phyloP scores from a whole-genome alignment of 2,329 filamentous ascomycete genomes.

The Torrubiella hemipterigena region DNA sequence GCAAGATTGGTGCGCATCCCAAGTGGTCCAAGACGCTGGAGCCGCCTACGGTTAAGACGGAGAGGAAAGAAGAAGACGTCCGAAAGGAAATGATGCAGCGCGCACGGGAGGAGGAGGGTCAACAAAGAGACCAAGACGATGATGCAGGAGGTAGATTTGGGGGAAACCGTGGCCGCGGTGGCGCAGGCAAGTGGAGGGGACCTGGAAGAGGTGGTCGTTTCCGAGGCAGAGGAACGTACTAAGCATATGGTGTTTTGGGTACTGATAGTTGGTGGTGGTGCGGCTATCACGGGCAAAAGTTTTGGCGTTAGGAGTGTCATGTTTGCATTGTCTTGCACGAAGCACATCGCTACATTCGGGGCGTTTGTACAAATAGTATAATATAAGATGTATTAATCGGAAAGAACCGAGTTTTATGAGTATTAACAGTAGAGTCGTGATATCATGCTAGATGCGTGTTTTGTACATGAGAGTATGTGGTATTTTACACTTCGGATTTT shows the following conservation, averaged over 20 bases:
- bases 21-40: slow-evolving; percentile 68
- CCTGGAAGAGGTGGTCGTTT: slow-evolving; percentile 19
- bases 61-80: slow-evolving; percentile 41
- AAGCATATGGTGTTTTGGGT: too few species aligned
- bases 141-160: slow-evolving; percentile 18
- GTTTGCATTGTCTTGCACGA: too few species aligned
- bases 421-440: slow-evolving; percentile 16
- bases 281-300: too few species aligned
- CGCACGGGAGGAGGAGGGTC: slow-evolving; percentile 26
- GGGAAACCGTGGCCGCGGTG: slow-evolving; percentile 16
- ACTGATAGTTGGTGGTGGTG: too few species aligned
- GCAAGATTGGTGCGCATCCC: slow-evolving; percentile 72
- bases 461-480: too few species aligned
- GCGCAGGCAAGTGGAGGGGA: slow-evolving; percentile 26
- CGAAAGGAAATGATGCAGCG: slow-evolving; percentile 16
- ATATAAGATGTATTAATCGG: slow-evolving; percentile 4
- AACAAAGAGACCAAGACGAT: slow-evolving; percentile 19
- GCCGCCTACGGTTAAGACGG: slow-evolving; percentile 59
- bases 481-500: too few species aligned
- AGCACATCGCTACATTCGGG: neutral
- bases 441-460: too few species aligned
- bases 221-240: slow-evolving; percentile 20
- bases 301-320: too few species aligned
- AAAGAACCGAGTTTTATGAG: too few species aligned
- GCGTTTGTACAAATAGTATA: slow-evolving; percentile 1